Base-by-base conservation (phyloP, 2,329 filamentous ascomycete genomes). In the Penicillium sp. region DNA sequence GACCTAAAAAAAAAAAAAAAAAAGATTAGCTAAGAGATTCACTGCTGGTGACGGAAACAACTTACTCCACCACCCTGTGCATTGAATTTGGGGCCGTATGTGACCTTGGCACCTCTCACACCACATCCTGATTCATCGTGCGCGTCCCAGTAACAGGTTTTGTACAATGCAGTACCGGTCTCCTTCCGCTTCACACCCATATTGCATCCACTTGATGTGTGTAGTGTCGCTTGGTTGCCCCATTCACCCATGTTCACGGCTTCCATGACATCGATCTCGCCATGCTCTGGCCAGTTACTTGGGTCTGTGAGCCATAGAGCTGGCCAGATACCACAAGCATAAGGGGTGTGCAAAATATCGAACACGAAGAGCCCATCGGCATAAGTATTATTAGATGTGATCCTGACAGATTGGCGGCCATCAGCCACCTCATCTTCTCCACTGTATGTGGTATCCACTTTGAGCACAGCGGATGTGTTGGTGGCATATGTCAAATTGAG, bases 401-500 rank as follows among this genome's bases (percentile, higher is more conserved):
- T 42, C 8, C 39, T 9, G 19, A 42, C 39, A 10, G 39, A 42
- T 42, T 42, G 39, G 11, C 39, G 39, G 19, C 39, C 39, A 42
- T 42, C 14, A 23, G 39, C 39, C 11, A 42, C 39, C 5, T 42
- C 9, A 4, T 42, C 39, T 13, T 21, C n/a, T 13, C 39, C 39
- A 42, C 39, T 42, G 4, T 42, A 42, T 42, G 39, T 42, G 10
- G 39, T 59, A 29, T 66, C 63, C 7, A 88, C 86, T 48, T 75
- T 77, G 46, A 89, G 69, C 21, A 88, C 64, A 16, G 85, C 85
- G 0, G 81, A 76, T 53, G 74, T 73, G 3, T 75, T 61, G 0
- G 81, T 78, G 4, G 85, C 83, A 62, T 83, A 85, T 1, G 87
- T 88, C 25, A 89, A 78, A 72, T 89, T 89, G 21, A 68, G 51